Evolutionary conservation across 441 rosid genomes (phyloP).

Genomic region (Geranium incanum): DNA sequence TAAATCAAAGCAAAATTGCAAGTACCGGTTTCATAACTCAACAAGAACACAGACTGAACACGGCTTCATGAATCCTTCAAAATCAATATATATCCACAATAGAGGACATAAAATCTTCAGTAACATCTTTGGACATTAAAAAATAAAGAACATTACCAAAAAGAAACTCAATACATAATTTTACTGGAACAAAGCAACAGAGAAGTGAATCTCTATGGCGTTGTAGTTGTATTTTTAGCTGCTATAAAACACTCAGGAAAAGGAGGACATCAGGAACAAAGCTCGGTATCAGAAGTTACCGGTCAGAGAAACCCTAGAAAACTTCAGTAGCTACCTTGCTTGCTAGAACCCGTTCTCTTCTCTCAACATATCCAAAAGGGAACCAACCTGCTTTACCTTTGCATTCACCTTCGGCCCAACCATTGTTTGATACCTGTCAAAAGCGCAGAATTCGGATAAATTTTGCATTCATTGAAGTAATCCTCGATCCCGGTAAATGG

Average conservation of each 20-base stretch:
- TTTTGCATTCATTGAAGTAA: background rate
- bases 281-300: slow-evolving; percentile 3
- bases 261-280: slow-evolving; percentile 24
- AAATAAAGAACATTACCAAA: background rate
- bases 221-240: slow-evolving; percentile 4
- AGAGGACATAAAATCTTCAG: background rate
- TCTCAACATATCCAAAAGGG: slow-evolving; percentile 64
- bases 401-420: slow-evolving; percentile 97
- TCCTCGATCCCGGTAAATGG: too few relatives aligned
- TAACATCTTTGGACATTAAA: slow-evolving; percentile 1
- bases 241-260: background rate
- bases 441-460: slow-evolving; percentile 11
- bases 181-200: background rate
- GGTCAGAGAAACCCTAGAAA: slow-evolving; percentile 31
- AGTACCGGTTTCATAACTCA: too few relatives aligned
- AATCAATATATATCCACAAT: slow-evolving; percentile 7
- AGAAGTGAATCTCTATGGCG: background rate
- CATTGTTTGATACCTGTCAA: slow-evolving; percentile 63
- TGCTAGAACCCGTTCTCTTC: slow-evolving; percentile 83
- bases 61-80: background rate
- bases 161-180: background rate
- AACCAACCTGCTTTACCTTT: slow-evolving; percentile 92
- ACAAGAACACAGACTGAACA: too few relatives aligned
- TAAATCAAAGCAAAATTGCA: too few relatives aligned
- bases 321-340: slow-evolving; percentile 75